A percentile compares a stretch with the other conserved stretches of the same genome.
Conservation (phyloP, 495 filamentous ascomycete species). For the Staphylotrichum longicolle region DNA sequence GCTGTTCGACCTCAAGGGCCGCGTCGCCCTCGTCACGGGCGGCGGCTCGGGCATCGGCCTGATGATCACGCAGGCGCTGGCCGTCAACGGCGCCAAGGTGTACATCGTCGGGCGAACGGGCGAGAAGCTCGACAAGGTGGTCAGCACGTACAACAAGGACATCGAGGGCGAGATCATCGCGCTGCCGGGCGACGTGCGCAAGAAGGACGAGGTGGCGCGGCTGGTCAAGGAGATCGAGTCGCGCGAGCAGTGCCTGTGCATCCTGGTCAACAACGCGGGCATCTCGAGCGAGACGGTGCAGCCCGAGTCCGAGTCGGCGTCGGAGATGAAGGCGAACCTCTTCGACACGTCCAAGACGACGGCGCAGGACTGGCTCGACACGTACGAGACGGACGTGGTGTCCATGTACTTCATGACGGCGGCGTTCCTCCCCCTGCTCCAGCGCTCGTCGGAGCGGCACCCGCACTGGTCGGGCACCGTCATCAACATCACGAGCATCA, state of each 20-base stretch:
- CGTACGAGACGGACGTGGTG: conserved; percentile 74
- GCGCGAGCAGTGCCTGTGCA: conserved; percentile 65
- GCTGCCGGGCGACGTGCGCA: conserved; percentile 71
- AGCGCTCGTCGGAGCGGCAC: conserved; percentile 45
- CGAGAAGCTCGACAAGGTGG: conserved; percentile 33
- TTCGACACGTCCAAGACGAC: conserved; percentile 38
- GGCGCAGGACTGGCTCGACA: conserved; percentile 65
- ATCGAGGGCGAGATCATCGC: conserved; percentile 49
- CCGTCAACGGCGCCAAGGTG: conserved; percentile 75
- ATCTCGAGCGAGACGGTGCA: conserved; percentile 59
- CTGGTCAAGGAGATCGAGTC: conserved; percentile 62
- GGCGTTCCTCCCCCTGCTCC: conserved; percentile 46
- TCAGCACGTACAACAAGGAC: conserved; percentile 35
- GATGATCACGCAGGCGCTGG: conserved; percentile 78
- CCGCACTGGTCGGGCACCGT: conserved; percentile 54
- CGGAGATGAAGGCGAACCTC: conserved; percentile 54
- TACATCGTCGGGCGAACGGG: conserved; percentile 76
- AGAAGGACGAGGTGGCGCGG: conserved; percentile 64
- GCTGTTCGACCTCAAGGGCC: conserved; percentile 61
- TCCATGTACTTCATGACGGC: conserved; percentile 57
- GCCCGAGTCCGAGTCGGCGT: conserved; percentile 52
- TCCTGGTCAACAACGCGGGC: conserved; percentile 80
- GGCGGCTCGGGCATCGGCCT: conserved; percentile 59
- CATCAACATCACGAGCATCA: conserved; percentile 56
- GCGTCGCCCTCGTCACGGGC: conserved; percentile 63